These are phyloP conservation scores for Dendrobium huoshanense DNA, from an alignment of 106 monocot species.

Conservation along the genomic window DNA sequence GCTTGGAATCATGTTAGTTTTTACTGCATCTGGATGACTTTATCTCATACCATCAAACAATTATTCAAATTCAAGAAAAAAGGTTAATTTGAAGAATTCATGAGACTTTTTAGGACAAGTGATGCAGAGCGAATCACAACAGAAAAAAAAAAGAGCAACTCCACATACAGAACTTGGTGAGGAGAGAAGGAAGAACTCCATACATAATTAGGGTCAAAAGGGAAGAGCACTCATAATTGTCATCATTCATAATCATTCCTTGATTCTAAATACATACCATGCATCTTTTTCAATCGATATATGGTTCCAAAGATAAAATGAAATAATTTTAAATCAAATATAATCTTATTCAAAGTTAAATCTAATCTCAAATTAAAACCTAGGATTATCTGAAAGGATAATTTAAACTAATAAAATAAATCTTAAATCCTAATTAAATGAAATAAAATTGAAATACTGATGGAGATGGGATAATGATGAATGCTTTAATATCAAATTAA, in stretches of 20 bases:
- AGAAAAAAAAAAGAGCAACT: neutral
- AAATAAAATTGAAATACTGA: no score
- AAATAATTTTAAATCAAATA: neutral
- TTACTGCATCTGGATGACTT: neutral
- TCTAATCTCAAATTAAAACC: neutral
- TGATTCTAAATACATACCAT: neutral
- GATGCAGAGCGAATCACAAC: neutral
- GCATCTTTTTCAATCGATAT: neutral
- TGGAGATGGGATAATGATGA: neutral
- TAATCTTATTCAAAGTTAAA: neutral
- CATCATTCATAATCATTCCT: neutral
- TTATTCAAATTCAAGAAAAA: neutral
- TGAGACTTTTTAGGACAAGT: neutral
- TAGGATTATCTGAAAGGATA: neutral
- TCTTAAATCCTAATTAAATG: neutral
- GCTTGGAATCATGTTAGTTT: neutral
- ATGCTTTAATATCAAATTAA: neutral
- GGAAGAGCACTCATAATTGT: neutral
- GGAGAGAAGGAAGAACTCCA: neutral
- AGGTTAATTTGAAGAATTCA: neutral
- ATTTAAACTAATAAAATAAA: neutral
- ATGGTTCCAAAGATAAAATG: neutral
- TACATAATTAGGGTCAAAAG: neutral
- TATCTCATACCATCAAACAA: neutral
- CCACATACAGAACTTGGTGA: neutral